Base-by-base conservation (phyloP, 192 early-diverging fungal species). In the Podila horticola region DNA sequence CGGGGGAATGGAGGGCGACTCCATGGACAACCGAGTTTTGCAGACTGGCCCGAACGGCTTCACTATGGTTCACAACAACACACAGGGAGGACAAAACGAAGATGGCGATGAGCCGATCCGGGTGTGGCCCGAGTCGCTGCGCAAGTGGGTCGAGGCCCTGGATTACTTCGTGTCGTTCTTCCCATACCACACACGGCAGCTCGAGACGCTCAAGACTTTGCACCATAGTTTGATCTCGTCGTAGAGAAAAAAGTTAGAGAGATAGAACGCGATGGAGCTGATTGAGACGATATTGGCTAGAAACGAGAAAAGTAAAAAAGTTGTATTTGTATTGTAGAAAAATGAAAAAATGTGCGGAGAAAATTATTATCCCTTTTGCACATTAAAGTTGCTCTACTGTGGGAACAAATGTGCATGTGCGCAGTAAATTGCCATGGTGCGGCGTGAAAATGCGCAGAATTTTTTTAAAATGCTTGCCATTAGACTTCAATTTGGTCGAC, bases 91-190 rank as follows among this genome's bases (percentile, higher is more conserved):
- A 4, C 41, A 30, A 5, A 30, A 33, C 29, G 59, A 68, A 48
- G 41, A 61, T 26, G 52, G 63, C 2, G 74, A 64, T n/a, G 61
- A 71, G 28, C 65, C 64, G 45, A 58, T 66, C 34, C 50, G 82
- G 59, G 67, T 84, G 15, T 91, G 87, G 88, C 85, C 86, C 29
- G 84, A 85, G 15, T 67, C 81, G 8, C 73, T 91, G 15, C 70
- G 71, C 20, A 85, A 79, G 83, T 91, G 89, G 88, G 86, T 90
- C 13, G 84, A 79, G 20, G 73, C 84, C 9, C 52, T 88, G 62
- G 83, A 88, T 52, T 88, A 88, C 60, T 88, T 83, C 67, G 74
- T 88, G 24, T 88, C 86, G 5, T 88, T 88, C 71, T 88, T 88
- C 69, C 86, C 86, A 19, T 82, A 86, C 63, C 84, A 72, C 26